Base-by-base conservation (phyloP, 768 basidiomycete genomes). In the Tricholomella constricta region DNA sequence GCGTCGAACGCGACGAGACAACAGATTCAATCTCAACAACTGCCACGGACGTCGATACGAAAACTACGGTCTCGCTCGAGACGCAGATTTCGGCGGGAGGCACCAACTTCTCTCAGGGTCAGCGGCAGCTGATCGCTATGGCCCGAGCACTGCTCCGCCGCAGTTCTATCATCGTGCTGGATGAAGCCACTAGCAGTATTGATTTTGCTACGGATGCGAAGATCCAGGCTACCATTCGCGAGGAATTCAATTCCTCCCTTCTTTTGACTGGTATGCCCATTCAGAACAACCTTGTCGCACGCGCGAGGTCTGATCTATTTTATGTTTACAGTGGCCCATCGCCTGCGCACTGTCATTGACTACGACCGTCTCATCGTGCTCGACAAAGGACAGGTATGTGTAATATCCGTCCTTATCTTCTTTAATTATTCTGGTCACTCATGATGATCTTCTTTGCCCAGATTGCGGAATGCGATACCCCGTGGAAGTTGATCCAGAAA, bases 81-180 rank as follows among this genome's bases (percentile, higher is more conserved):
- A 90, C 88, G 0, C 84, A 88, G 54, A 88, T 96, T 8, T 91
- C 91, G 0, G 78, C 90, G 1, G 93, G 93, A 0, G 94, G 94
- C 0, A 78, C 84, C 26, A 96, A 97, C 72, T 95, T 97, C 69
- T 94, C 91, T 1, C 91, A 94, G 54, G 94, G 95, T 9, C 94
- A 98, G 65, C 69, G 93, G 9, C 94, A 98, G 62, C 72, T 93
- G 14, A 88, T 94, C 48, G 87, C 90, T 1, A 88, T 93, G 87
- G 91, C 91, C 0, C 80, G 91, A 5, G 90, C 91, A 0, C 72
- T 93, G 19, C 73, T 92, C 26, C 75, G 89, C 15, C 78, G 82
- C 6, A 89, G 85, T 62, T 72, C 84, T 11, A 82, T 93, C 57
- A 85, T 93, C 45, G 80, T 93, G 14, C 72, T 92, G 34, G 91